Percentiles rank a stretch among this genome's conserved stretches.
These are phyloP conservation scores for Lipomyces yamanashiensis DNA, from an alignment of 805 yeast genomes.

Conservation along the genomic window DNA sequence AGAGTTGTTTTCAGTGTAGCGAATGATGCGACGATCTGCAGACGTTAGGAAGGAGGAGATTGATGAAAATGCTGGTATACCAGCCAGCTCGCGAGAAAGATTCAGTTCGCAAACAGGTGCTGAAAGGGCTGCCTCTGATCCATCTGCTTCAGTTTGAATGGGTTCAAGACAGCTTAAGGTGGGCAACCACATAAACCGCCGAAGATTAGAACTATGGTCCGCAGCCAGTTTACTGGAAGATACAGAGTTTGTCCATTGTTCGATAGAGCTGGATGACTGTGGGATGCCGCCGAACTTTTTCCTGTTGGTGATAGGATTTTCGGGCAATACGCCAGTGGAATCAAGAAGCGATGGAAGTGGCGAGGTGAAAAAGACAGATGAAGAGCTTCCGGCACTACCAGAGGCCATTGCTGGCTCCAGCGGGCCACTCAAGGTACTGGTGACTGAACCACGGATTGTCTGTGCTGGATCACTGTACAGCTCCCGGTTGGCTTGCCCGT, in stretches of 20 bases:
- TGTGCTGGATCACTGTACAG: background rate
- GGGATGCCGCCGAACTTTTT: background rate
- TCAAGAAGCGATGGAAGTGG: background rate
- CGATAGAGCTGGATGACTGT: background rate
- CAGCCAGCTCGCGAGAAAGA: slow-evolving; percentile 2
- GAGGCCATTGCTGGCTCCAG: background rate
- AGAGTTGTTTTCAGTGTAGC: slow-evolving; percentile 3
- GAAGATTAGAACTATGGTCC: background rate
- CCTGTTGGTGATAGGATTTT: background rate
- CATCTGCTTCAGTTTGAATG: background rate
- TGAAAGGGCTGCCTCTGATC: background rate
- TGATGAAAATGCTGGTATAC: background rate
- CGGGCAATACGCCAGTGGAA: background rate
- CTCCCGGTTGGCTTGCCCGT: too few relatives aligned
- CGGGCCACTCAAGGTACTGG: slow-evolving; percentile 5
- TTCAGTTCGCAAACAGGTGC: background rate
- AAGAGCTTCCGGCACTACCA: background rate
- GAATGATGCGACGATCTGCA: slow-evolving; percentile 5
- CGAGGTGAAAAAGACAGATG: slow-evolving; percentile 3
- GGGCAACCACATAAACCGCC: slow-evolving; percentile 2
- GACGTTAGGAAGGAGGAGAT: background rate
- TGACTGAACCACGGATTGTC: background rate
- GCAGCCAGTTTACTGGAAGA: background rate
- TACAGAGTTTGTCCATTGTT: background rate
- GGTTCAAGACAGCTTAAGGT: background rate